Evolutionary conservation across 2,329 filamentous ascomycete species (phyloP), one percentile per base, ranked within the genome.

Genomic region (Dactylonectria estremocensis): DNA sequence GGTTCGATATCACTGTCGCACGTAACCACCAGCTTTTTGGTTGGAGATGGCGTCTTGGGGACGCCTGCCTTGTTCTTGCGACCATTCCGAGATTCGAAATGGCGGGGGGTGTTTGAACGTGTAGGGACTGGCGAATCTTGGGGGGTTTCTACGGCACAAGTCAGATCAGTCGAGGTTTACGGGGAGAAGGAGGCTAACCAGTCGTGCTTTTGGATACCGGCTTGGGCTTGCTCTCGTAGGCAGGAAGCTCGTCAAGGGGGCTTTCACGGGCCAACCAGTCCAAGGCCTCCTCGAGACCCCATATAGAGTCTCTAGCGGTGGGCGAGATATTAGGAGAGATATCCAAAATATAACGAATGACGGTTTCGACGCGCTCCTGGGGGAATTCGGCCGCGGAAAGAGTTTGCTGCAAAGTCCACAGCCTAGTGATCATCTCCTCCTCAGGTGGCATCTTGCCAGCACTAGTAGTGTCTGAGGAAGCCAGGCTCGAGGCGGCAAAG

Each of bases 231-330:
- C 67, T 72, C 45, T 92, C 90, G 78, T 96, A 97, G 53, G 90
- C 86, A 6, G 92, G 92, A 40, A 95, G 85, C 73, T 95, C 91
- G 1, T 90, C 88, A 69, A 86, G 83, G 14, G 87, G 83, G 74
- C 92, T 93, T 77, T 96, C 89, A 71, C 93, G 85, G n/a, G 94
- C 93, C 61, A 98, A 87, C 94, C 95, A 97, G 74, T 98, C 94
- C 20, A 99, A 80, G 28, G 93, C 91, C 80, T 97, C 95, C 68
- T 97, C 92, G 40, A 98, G 83, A 10, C 95, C 95, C 93, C 94
- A 97, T 14, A 95, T 88, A 49, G 87, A 86, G 70, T 94, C 92
- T 72, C 90, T 92, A 67, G 80, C 84, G 20, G 83, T 82, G 11
- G 83, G 76, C 3, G 85, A 83, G 61, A 92, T 87, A 69, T 90